Evolutionary conservation across 352 stramenopile genomes (phyloP).

Genomic region (Pythium dissimile): DNA sequence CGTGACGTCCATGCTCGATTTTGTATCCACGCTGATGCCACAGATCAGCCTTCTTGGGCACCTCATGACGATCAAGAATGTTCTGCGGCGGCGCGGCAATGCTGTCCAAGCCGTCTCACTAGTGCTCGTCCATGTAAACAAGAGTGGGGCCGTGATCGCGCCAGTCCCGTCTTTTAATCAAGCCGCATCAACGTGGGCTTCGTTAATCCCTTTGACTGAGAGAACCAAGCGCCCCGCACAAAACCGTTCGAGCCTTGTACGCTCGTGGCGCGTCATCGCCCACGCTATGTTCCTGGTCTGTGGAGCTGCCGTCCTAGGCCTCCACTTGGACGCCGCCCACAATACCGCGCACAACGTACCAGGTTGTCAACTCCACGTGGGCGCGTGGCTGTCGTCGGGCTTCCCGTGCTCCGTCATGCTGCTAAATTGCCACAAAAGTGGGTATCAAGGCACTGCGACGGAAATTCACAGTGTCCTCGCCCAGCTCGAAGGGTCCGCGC

Average conservation of each 20-base stretch:
- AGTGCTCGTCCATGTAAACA: too few species aligned
- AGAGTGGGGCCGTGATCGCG: neutral
- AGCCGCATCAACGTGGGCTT: neutral
- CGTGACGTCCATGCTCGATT: constrained; percentile 15
- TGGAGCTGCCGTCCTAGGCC: neutral
- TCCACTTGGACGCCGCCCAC: constrained; percentile 2
- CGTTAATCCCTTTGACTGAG: neutral
- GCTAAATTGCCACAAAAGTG: constrained; percentile 11
- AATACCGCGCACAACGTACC: neutral
- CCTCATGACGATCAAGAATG: constrained; percentile 12
- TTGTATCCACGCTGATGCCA: constrained; percentile 2
- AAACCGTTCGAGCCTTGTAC: neutral
- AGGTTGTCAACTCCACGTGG: constrained; percentile 6
- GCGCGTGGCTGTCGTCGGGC: neutral
- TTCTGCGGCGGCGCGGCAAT: neutral
- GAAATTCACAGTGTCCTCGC: constrained; percentile 1
- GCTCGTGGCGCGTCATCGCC: neutral
- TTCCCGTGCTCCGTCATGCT: constrained; percentile 16
- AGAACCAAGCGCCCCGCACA: neutral
- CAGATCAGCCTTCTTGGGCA: constrained; percentile 7
- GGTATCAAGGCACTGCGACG: neutral
- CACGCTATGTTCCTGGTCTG: neutral
- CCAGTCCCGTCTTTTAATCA: neutral
- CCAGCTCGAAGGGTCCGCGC: neutral
- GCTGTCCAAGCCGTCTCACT: neutral